Conservation (phyloP, 2,329 filamentous ascomycete genomes). For the Colletotrichum sojae region DNA sequence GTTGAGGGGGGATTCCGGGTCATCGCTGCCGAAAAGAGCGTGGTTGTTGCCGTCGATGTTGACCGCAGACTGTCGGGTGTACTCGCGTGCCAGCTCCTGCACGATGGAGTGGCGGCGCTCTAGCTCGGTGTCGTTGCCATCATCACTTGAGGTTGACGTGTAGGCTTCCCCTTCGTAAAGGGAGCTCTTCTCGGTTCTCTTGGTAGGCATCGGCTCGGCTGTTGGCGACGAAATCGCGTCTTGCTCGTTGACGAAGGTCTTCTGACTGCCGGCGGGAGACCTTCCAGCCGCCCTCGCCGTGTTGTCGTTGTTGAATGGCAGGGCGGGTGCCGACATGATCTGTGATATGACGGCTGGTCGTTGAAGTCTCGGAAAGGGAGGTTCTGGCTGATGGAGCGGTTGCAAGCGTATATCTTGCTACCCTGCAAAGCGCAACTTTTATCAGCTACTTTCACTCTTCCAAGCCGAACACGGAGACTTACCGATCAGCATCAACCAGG, state of each 20-base stretch:
- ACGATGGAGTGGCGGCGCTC: conserved; percentile 43
- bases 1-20: conserved; percentile 62
- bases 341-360: not conserved
- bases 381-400: conserved; percentile 35
- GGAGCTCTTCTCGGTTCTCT: not conserved
- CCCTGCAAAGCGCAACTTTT: not conserved
- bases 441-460: not conserved
- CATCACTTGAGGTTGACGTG: conserved; percentile 26
- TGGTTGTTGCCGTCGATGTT: conserved; percentile 44
- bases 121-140: conserved; percentile 39
- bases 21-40: conserved; percentile 47
- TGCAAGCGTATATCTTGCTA: conserved; percentile 33
- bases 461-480: not conserved
- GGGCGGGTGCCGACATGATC: conserved; percentile 20
- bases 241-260: conserved; percentile 34
- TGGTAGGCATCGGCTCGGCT: not conserved
- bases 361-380: not conserved
- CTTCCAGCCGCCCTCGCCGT: conserved; percentile 2
- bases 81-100: conserved; percentile 44
- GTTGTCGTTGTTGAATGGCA: conserved; percentile 22
- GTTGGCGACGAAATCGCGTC: conserved; percentile 4
- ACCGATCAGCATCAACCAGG: conserved; percentile 39
- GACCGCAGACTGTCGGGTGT: conserved; percentile 41
- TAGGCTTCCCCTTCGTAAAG: conserved; percentile 21
- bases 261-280: conserved; percentile 38